A percentile compares a stretch with the other conserved stretches of the same genome.
Conservation (phyloP, 176 grass and related monocot genomes). For the Avena sativa region DNA sequence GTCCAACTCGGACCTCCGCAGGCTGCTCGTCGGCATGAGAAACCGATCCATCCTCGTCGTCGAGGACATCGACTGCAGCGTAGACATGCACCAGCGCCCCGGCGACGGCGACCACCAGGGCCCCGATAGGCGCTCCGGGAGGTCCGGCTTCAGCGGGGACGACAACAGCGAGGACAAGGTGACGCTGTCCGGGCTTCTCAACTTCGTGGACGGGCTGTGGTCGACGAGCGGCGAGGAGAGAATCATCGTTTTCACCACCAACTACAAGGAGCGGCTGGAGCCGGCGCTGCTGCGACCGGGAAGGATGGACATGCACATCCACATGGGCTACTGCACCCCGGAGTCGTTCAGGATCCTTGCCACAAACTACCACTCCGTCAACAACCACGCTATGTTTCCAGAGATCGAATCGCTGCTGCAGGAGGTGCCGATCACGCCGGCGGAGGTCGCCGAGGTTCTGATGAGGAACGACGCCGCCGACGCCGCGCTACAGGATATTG, state of each 20-base stretch:
- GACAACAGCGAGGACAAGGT: constrained; percentile 17
- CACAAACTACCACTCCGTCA: constrained; percentile 65
- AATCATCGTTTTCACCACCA: constrained; percentile 91
- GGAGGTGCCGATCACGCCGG: constrained; percentile 58
- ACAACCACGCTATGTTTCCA: constrained; percentile 43
- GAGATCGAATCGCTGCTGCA: constrained; percentile 51
- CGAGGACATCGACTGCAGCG: constrained; percentile 80
- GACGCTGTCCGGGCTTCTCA: constrained; percentile 75
- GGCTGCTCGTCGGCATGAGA: constrained; percentile 64
- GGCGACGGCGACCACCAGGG: neutral
- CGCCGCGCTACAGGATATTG: constrained; percentile 46
- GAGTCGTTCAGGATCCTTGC: constrained; percentile 66
- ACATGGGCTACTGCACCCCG: constrained; percentile 81
- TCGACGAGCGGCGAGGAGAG: constrained; percentile 77
- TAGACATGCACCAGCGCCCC: constrained; percentile 50
- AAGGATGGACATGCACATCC: constrained; percentile 88
- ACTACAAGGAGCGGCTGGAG: constrained; percentile 81
- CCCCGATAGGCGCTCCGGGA: no score
- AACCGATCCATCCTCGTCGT: constrained; percentile 79
- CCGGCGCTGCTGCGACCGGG: constrained; percentile 75
- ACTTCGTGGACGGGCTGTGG: constrained; percentile 86
- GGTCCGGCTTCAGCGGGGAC: no score
- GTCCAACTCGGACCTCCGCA: constrained; percentile 60
- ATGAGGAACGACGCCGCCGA: constrained; percentile 59
- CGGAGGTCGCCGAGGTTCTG: constrained; percentile 72